phyloP scores from a whole-genome alignment of 805 yeast genomes.

The Jamesozyma spencerorum region DNA sequence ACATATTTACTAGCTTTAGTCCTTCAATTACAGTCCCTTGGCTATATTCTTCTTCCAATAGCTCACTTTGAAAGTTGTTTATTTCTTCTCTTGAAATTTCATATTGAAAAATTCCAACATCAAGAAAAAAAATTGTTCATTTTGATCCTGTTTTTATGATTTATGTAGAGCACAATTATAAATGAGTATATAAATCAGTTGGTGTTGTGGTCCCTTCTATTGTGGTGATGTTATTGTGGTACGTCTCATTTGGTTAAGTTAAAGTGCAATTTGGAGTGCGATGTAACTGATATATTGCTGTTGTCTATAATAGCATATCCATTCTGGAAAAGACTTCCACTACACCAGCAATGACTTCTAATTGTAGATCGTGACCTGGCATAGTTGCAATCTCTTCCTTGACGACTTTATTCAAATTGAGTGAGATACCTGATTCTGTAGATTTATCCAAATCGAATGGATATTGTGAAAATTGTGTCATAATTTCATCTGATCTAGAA shows the following conservation, averaged over 20 bases:
- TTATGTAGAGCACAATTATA: not conserved
- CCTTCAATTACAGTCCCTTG: not conserved
- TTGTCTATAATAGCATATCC: slow-evolving; percentile 66
- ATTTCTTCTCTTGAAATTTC: no score
- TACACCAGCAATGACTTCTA: slow-evolving; percentile 91
- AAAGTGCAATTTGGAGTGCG: no score
- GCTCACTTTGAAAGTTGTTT: no score
- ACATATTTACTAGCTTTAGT: not conserved
- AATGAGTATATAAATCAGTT: not conserved
- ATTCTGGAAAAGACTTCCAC: slow-evolving; percentile 81
- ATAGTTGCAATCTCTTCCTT: slow-evolving; percentile 37
- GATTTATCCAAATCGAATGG: slow-evolving; percentile 58
- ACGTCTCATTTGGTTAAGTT: no score
- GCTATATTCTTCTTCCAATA: no score
- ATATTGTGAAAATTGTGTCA: slow-evolving; percentile 71
- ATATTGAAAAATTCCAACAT: no score
- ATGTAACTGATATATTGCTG: no score
- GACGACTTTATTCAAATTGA: slow-evolving; percentile 46
- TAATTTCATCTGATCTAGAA: slow-evolving; percentile 85
- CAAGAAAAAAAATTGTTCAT: no score
- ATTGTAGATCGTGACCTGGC: slow-evolving; percentile 46
- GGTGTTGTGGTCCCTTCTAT: no score
- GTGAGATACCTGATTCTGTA: slow-evolving; percentile 60
- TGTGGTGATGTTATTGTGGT: no score
- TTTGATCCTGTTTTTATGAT: not conserved